Conservation (phyloP, 768 basidiomycete genomes). For the Phylloporus rhodoxanthus region DNA sequence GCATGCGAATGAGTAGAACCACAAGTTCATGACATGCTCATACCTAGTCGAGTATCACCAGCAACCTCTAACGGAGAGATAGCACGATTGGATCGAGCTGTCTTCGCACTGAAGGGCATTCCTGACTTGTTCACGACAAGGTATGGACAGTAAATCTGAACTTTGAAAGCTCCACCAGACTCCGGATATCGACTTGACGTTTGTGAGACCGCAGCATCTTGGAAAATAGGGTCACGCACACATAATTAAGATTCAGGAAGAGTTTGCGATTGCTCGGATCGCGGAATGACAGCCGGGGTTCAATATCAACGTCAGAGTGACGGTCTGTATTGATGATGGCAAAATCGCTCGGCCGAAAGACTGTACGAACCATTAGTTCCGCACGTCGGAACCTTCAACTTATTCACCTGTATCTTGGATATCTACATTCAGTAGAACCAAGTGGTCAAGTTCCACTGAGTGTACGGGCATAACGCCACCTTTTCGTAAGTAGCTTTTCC, state of each 20-base stretch:
- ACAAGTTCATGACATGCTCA: constrained; percentile 7
- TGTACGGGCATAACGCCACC: constrained; percentile 97
- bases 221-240: constrained; percentile 49
- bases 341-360: constrained; percentile 91
- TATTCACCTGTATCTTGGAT: constrained; percentile 80
- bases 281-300: constrained; percentile 61
- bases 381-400: background rate
- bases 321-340: constrained; percentile 95
- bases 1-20: constrained; percentile 9
- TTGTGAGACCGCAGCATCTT: constrained; percentile 5
- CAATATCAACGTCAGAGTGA: constrained; percentile 82
- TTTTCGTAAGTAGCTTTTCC: constrained; percentile 86
- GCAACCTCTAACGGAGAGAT: constrained; percentile 72
- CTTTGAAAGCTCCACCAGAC: constrained; percentile 92
- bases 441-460: constrained; percentile 85
- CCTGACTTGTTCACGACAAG: constrained; percentile 91
- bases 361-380: constrained; percentile 34
- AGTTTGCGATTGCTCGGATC: constrained; percentile 74
- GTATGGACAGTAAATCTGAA: constrained; percentile 90
- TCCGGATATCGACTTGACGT: constrained; percentile 64
- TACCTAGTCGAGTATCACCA: constrained; percentile 69
- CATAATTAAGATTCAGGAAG: constrained; percentile 79
- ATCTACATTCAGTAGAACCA: constrained; percentile 83
- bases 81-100: constrained; percentile 54
- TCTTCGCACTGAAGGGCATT: constrained; percentile 69